These are phyloP conservation scores for Cryptosporidium sp. DNA, from an alignment of 169 alveolate genomes.

Conservation along the genomic window DNA sequence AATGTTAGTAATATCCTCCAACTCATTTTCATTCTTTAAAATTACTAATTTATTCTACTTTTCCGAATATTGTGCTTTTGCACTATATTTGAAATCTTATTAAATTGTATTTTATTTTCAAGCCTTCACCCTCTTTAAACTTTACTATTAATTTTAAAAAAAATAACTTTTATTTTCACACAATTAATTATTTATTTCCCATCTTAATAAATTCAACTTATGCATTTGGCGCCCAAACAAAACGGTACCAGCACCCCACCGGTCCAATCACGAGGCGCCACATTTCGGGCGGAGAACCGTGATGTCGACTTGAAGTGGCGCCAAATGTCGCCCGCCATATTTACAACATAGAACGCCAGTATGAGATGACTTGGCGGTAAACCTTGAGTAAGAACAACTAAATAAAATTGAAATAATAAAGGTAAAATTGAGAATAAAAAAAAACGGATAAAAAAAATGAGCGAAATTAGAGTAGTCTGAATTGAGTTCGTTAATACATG, in stretches of 20 bases:
- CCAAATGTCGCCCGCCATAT: too few species aligned
- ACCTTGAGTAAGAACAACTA: neutral
- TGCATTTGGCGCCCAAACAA: too few species aligned
- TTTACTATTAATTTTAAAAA: too few species aligned
- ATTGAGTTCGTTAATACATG: conserved; percentile 72
- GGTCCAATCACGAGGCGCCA: too few species aligned
- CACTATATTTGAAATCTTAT: neutral
- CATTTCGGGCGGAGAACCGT: too few species aligned
- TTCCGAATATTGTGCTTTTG: neutral
- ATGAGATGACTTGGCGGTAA: neutral
- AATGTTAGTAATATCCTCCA: neutral
- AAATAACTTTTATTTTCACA: too few species aligned
- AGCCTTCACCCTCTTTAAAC: neutral
- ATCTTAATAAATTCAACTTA: too few species aligned
- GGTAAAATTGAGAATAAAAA: neutral
- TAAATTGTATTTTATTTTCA: neutral
- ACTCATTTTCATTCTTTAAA: neutral
- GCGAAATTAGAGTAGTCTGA: conserved; percentile 78
- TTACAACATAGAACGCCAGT: neutral
- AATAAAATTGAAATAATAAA: too few species aligned
- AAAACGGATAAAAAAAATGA: conserved; percentile 5
- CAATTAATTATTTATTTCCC: too few species aligned
- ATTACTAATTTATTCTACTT: neutral
- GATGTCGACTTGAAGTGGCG: too few species aligned
- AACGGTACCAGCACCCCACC: too few species aligned